Base-by-base conservation (phyloP, 257 asterid genomes). In the Nicotiana tomentosiformis region DNA sequence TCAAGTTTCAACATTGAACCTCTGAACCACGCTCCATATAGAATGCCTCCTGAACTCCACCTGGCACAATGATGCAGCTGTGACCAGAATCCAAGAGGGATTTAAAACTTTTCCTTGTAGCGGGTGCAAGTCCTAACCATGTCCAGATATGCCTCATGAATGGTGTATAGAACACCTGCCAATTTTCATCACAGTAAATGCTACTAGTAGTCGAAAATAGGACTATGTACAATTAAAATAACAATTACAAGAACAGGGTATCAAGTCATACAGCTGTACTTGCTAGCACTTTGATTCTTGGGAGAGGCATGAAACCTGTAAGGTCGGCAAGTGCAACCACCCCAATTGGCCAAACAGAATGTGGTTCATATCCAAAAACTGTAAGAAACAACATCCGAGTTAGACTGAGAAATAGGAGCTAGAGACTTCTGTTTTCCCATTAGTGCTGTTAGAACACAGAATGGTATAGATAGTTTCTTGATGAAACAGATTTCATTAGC, bases 291-390 rank as follows among this genome's bases (percentile, higher is more conserved):
- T 91, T 96, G 83, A 94, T 87, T 89, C 89, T 94, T 4, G 88
- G 87, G 46, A 96, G 90, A 67, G 95, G 94, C 97, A 96, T 87
- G 91, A 93, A 93, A 82, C 98, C 99, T 10, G 98, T 89, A 70
- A 84, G 89, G 83, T 93, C 93, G 3, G 98, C 94, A 55, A 96
- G 94, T 17, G 98, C 89, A 84, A 94, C 88, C 83, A 92, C 94
- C 83, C 98, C 98, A 56, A 94, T 88, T 10, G 99, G 98, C 98
- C 95, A 92, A 84, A 96, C 99, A 26, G 99, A 96, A 89, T 96
- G 99, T 35, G 99, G 98, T 86, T 92, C 98, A 82, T 93, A 96
- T 18, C 97, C 98, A 85, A 96, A 92, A 90, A 94, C 99, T 96
- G 92, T 87, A 86, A 83, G 69, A 70, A 81, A 65, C 62, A 74